A percentile compares a stretch with the other conserved stretches of the same genome.
Evolutionary conservation across 1,139 yeast genomes (phyloP).

Genomic region (Geotrichum australiense): DNA sequence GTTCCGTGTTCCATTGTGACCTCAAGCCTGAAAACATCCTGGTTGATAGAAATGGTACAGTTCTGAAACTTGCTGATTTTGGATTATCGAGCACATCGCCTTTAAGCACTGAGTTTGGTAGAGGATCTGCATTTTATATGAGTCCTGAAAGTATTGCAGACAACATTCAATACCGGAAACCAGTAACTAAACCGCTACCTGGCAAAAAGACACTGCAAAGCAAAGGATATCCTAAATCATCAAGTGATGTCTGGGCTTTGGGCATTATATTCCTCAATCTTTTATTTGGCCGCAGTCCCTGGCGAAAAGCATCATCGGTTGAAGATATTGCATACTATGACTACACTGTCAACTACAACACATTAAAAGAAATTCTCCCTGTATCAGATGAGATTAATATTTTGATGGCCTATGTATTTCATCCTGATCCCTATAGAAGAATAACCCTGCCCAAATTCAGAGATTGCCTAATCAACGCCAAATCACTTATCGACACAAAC

Average conservation of each 20-base stretch:
- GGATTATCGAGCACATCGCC: slow-evolving; percentile 52
- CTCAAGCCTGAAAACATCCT: slow-evolving; percentile 85
- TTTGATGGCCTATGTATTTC: slow-evolving; percentile 12
- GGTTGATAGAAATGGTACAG: slow-evolving; percentile 53
- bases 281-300: slow-evolving; percentile 83
- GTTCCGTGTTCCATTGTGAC: slow-evolving; percentile 77
- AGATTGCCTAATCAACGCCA: slow-evolving; percentile 1
- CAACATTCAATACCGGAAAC: slow-evolving; percentile 7
- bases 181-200: background rate
- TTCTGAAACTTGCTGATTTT: slow-evolving; percentile 66
- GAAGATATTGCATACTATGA: slow-evolving; percentile 10
- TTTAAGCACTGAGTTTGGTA: slow-evolving; percentile 51
- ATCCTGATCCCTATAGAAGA: slow-evolving; percentile 15
- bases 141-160: slow-evolving; percentile 54
- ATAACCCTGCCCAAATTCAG: slow-evolving; percentile 9
- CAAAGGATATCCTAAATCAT: slow-evolving; percentile 14
- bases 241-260: slow-evolving; percentile 72
- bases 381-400: slow-evolving; percentile 10
- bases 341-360: slow-evolving; percentile 5
- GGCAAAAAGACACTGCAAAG: slow-evolving; percentile 2
- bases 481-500: slow-evolving; percentile 2
- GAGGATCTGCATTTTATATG: slow-evolving; percentile 89
- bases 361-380: slow-evolving; percentile 11
- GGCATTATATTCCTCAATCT: slow-evolving; percentile 76
- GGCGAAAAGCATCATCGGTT: slow-evolving; percentile 42